Evolutionary conservation across 176 grass and related monocot species (phyloP).

Genomic region (Poa pratensis): DNA sequence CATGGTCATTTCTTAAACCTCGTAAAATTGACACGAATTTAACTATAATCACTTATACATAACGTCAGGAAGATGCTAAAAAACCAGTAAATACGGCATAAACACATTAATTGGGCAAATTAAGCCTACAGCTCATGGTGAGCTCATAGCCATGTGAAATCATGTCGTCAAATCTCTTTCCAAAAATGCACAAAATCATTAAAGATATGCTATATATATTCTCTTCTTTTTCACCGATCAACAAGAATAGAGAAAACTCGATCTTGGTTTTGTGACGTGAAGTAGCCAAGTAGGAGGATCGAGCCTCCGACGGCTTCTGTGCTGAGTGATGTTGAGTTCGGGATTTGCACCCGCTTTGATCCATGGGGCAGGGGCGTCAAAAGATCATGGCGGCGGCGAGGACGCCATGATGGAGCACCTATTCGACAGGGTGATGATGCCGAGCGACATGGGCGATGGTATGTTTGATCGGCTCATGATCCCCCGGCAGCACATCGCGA

Average conservation of each 20-base stretch:
- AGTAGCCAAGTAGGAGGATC: too few relatives aligned
- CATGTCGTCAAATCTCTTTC: conserved; percentile 3
- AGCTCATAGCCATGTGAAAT: neutral
- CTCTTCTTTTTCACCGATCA: neutral
- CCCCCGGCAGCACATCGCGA: neutral
- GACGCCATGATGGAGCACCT: conserved; percentile 11
- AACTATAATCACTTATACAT: neutral
- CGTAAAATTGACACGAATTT: neutral
- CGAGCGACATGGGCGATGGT: neutral
- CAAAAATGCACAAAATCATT: neutral
- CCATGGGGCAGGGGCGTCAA: neutral
- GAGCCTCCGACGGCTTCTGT: neutral
- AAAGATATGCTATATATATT: neutral
- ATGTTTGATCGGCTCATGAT: neutral
- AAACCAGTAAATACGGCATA: neutral
- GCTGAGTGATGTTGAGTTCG: neutral
- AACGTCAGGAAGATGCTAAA: neutral
- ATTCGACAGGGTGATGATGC: neutral
- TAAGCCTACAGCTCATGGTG: neutral
- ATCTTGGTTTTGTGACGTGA: too few relatives aligned
- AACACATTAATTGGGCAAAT: neutral
- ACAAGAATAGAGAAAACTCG: neutral
- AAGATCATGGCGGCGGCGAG: neutral
- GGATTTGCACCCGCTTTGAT: neutral
- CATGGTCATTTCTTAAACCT: neutral